A percentile compares a stretch with the other conserved stretches of the same genome.
These are phyloP conservation scores for Mycena galopus DNA, from an alignment of 768 basidiomycete species.

Conservation along the genomic window DNA sequence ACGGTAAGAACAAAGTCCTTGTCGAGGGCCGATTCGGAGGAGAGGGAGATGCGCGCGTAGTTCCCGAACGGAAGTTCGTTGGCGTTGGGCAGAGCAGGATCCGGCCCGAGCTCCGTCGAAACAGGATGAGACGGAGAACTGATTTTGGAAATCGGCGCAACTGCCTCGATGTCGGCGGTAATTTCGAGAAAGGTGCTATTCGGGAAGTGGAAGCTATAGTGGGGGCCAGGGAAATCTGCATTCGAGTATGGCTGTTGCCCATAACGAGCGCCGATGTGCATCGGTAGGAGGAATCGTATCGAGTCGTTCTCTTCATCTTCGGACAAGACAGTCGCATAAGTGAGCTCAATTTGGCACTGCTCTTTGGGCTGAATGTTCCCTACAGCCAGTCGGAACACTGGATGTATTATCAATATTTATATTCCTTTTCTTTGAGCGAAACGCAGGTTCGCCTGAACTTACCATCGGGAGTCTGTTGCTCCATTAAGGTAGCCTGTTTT, in stretches of 20 bases:
- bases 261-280: constrained; percentile 30
- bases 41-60: constrained; percentile 21
- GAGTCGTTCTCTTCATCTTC: constrained; percentile 33
- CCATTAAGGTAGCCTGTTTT: constrained; percentile 26
- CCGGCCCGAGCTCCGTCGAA: constrained; percentile 33
- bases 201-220: not conserved
- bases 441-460: not conserved
- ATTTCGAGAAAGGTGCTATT: constrained; percentile 12
- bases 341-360: constrained; percentile 26
- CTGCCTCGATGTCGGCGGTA: constrained; percentile 8
- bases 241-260: constrained; percentile 2
- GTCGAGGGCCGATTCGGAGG: constrained; percentile 36
- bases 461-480: constrained; percentile 34
- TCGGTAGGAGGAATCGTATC: constrained; percentile 22
- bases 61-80: constrained; percentile 24
- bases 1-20: constrained; percentile 58
- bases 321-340: constrained; percentile 24
- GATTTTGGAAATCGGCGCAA: constrained; percentile 27
- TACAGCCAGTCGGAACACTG: constrained; percentile 35
- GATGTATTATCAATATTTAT: not conserved
- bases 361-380: constrained; percentile 25
- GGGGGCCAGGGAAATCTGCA: not conserved
- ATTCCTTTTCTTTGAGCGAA: not conserved
- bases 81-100: constrained; percentile 23
- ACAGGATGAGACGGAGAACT: constrained; percentile 27